A percentile compares a stretch with the other conserved stretches of the same genome.
Evolutionary conservation across 495 filamentous ascomycete species (phyloP).

Genomic region (Poronia punctata): DNA sequence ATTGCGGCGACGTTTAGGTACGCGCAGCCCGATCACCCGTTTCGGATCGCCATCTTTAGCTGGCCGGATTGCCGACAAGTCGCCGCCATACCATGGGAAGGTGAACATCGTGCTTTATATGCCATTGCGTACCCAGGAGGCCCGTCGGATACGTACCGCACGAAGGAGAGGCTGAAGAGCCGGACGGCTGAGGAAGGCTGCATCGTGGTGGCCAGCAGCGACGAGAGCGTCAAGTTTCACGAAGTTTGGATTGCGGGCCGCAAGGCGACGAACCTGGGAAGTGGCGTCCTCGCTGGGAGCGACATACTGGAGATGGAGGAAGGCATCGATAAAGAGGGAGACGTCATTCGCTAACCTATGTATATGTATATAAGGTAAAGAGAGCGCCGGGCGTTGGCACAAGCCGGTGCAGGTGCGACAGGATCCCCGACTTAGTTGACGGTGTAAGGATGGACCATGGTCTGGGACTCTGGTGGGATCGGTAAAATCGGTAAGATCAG

Average conservation of each 20-base stretch:
- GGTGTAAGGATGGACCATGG: too few relatives aligned
- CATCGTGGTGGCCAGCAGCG: slow-evolving; percentile 88
- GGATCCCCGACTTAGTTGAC: too few relatives aligned
- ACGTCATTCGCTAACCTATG: slow-evolving; percentile 48
- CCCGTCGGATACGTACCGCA: slow-evolving; percentile 37
- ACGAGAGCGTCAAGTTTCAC: slow-evolving; percentile 92
- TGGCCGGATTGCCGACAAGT: slow-evolving; percentile 92
- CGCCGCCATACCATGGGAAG: slow-evolving; percentile 81
- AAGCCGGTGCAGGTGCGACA: too few relatives aligned
- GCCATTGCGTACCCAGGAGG: slow-evolving; percentile 63
- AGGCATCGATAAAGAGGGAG: slow-evolving; percentile 73
- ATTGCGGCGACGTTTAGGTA: slow-evolving; percentile 93
- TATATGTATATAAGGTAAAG: too few relatives aligned
- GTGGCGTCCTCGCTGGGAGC: slow-evolving; percentile 74
- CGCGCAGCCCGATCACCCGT: slow-evolving; percentile 86
- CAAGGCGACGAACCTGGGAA: slow-evolving; percentile 47
- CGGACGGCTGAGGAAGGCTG: slow-evolving; percentile 77
- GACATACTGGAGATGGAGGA: slow-evolving; percentile 80
- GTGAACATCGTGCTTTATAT: slow-evolving; percentile 72
- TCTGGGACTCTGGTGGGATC: too few relatives aligned
- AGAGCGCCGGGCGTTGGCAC: too few relatives aligned
- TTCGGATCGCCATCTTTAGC: slow-evolving; percentile 86
- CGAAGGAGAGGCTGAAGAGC: slow-evolving; percentile 21
- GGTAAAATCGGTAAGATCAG: too few relatives aligned
- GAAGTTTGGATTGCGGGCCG: slow-evolving; percentile 75